These are phyloP conservation scores for Primulina huaijiensis DNA, from an alignment of 257 asterid genomes.

Conservation along the genomic window DNA sequence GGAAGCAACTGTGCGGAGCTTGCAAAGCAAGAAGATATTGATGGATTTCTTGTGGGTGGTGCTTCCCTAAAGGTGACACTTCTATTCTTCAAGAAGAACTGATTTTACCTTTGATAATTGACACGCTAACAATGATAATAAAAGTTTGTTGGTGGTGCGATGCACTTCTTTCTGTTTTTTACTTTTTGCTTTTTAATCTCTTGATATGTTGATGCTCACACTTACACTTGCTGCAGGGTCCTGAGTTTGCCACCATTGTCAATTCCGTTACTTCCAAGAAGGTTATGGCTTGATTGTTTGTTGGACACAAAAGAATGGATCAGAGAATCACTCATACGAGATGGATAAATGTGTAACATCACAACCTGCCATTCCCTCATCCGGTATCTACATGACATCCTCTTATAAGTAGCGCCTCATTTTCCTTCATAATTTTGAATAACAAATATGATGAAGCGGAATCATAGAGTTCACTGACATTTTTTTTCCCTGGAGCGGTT, in stretches of 20 bases:
- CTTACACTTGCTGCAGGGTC: constrained; percentile 53
- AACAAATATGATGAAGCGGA: not conserved
- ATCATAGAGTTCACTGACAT: not conserved
- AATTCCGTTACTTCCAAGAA: constrained; percentile 93
- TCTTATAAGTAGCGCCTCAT: not conserved
- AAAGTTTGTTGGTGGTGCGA: not conserved
- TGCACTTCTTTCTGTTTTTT: too few species aligned
- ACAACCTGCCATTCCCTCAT: not conserved
- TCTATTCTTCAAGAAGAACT: not conserved
- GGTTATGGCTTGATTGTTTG: constrained; percentile 66
- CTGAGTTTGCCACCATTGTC: constrained; percentile 87
- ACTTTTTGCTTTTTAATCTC: not conserved
- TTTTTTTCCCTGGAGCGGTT: not conserved
- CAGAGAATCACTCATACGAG: not conserved
- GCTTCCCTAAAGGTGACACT: constrained; percentile 85
- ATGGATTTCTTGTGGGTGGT: constrained; percentile 90
- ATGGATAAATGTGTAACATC: not conserved
- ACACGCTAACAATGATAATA: not conserved
- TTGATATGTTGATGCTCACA: constrained; percentile 8
- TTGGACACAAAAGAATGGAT: constrained; percentile 16
- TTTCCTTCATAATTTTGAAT: not conserved
- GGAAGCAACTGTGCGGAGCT: constrained; percentile 90
- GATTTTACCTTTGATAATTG: not conserved
- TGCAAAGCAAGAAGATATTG: constrained; percentile 83
- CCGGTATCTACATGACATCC: not conserved